A percentile compares a stretch with the other conserved stretches of the same genome.
Evolutionary conservation across 495 filamentous ascomycete species (phyloP).

Genomic region (Aspergillus sparsus): DNA sequence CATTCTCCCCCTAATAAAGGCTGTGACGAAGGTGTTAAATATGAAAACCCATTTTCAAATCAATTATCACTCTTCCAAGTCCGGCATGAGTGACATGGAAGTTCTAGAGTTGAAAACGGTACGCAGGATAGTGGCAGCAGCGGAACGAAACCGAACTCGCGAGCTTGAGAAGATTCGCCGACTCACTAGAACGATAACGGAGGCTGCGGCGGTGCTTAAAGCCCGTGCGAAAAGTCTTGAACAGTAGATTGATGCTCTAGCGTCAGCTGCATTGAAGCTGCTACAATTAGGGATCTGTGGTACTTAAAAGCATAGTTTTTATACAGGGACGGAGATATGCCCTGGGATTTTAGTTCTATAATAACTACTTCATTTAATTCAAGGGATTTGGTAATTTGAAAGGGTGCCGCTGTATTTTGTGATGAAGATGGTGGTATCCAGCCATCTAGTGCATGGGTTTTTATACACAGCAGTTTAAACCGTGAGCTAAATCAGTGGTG

Average conservation of each 20-base stretch:
- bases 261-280: too few species aligned
- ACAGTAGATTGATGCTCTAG: background rate
- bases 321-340: too few species aligned
- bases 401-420: too few species aligned
- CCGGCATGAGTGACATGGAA: slow-evolving; percentile 23
- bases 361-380: too few species aligned
- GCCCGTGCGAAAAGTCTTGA: slow-evolving; percentile 20
- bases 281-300: too few species aligned
- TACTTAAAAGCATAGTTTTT: too few species aligned
- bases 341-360: too few species aligned
- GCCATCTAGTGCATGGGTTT: too few species aligned
- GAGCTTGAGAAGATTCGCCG: slow-evolving; percentile 27
- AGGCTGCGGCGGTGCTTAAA: slow-evolving; percentile 22
- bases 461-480: too few species aligned
- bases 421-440: too few species aligned
- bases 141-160: slow-evolving; percentile 27
- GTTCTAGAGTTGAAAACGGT: slow-evolving; percentile 28
- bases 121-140: slow-evolving; percentile 22
- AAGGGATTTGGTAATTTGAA: too few species aligned
- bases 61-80: slow-evolving; percentile 1
- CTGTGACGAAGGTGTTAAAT: slow-evolving; percentile 25
- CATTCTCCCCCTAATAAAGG: slow-evolving; percentile 29
- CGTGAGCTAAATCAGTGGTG: too few species aligned
- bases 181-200: slow-evolving; percentile 19
- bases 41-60: slow-evolving; percentile 20